Evolutionary conservation across 116 monocot species (phyloP).

Genomic region (Iris pallida): DNA sequence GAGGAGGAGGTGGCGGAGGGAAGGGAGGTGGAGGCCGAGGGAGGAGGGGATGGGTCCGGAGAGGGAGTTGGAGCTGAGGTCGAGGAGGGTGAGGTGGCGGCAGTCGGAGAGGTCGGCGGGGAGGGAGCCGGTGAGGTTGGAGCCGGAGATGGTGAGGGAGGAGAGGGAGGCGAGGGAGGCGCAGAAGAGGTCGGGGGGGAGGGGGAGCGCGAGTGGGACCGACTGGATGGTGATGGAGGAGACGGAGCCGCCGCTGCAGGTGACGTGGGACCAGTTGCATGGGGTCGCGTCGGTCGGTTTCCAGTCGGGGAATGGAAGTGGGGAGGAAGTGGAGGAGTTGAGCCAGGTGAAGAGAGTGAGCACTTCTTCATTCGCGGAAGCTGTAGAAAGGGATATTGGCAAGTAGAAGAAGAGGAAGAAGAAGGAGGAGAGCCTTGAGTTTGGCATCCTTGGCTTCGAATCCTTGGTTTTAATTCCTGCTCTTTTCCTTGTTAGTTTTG

Average conservation of each 20-base stretch:
- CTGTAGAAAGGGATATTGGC: not conserved
- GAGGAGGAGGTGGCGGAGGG: slow-evolving; percentile 50
- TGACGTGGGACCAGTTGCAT: slow-evolving; percentile 58
- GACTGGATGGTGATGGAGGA: slow-evolving; percentile 36
- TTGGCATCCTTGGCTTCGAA: slow-evolving; percentile 54
- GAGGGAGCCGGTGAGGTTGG: slow-evolving; percentile 30
- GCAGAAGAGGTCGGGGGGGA: slow-evolving; percentile 21
- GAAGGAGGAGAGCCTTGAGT: slow-evolving; percentile 15
- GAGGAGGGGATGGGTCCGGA: slow-evolving; percentile 48
- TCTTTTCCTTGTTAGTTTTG: not conserved
- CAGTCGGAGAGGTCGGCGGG: slow-evolving; percentile 30
- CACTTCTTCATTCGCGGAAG: slow-evolving; percentile 26
- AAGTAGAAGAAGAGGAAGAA: slow-evolving; percentile 12
- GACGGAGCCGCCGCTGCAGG: slow-evolving; percentile 34
- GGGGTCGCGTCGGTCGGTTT: slow-evolving; percentile 30
- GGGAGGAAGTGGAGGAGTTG: slow-evolving; percentile 1
- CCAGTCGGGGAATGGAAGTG: slow-evolving; percentile 36
- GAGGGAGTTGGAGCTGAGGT: slow-evolving; percentile 70
- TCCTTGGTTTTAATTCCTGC: slow-evolving; percentile 11
- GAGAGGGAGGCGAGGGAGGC: slow-evolving; percentile 47
- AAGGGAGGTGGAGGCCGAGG: slow-evolving; percentile 12
- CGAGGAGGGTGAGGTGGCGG: slow-evolving; percentile 14
- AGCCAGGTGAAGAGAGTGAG: slow-evolving; percentile 46
- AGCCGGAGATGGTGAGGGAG: slow-evolving; percentile 41
- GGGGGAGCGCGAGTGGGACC: slow-evolving; percentile 32